A percentile compares a stretch with the other conserved stretches of the same genome.
Evolutionary conservation across 768 basidiomycete species (phyloP).

Genomic region (Porpolomopsis calyptriformis): DNA sequence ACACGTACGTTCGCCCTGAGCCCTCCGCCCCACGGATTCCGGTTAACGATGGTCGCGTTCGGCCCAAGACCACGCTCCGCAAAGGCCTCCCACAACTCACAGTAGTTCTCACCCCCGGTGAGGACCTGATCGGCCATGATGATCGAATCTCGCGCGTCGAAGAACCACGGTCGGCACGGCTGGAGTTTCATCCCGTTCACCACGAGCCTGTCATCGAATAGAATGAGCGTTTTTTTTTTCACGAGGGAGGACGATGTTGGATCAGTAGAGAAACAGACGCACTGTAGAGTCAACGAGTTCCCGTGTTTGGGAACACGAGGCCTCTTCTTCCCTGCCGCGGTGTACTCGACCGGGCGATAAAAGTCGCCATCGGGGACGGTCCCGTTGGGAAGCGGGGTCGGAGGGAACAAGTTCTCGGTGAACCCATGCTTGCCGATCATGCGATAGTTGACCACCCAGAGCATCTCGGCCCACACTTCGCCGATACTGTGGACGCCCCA

Average conservation of each 20-base stretch:
- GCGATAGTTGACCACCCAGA: slow-evolving; percentile 67
- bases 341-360: slow-evolving; percentile 37
- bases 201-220: slow-evolving; percentile 43
- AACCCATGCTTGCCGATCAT: slow-evolving; percentile 79
- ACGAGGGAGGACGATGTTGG: no score
- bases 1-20: slow-evolving; percentile 51
- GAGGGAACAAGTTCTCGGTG: slow-evolving; percentile 72
- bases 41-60: slow-evolving; percentile 62
- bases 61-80: slow-evolving; percentile 69
- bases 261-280: slow-evolving; percentile 18
- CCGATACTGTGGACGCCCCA: slow-evolving; percentile 90
- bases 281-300: slow-evolving; percentile 74
- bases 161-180: slow-evolving; percentile 83
- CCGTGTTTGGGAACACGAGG: slow-evolving; percentile 82
- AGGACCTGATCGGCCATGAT: slow-evolving; percentile 83
- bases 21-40: slow-evolving; percentile 92
- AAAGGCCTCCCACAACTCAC: slow-evolving; percentile 80
- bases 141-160: slow-evolving; percentile 82
- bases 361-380: slow-evolving; percentile 62
- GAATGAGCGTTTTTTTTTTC: no score
- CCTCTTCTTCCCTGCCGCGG: slow-evolving; percentile 31
- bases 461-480: slow-evolving; percentile 91
- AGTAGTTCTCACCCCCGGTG: slow-evolving; percentile 90
- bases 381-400: slow-evolving; percentile 52
- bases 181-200: slow-evolving; percentile 93